These are phyloP conservation scores for Phytopythium kandeliae DNA, from an alignment of 352 stramenopile genomes.

Conservation along the genomic window DNA sequence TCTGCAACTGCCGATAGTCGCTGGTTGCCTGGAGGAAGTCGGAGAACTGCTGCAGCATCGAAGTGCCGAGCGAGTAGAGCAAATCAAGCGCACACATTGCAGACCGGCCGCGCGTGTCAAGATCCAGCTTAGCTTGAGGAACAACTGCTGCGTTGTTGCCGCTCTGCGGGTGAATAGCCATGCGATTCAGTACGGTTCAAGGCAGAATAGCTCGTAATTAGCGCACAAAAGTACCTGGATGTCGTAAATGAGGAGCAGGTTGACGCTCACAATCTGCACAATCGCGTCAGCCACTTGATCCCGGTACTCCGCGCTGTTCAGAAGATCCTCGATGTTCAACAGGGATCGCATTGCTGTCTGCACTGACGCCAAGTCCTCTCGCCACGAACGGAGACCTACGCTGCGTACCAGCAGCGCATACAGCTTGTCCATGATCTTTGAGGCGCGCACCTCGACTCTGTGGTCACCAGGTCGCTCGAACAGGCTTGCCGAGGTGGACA, in stretches of 20 bases:
- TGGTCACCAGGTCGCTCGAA: neutral
- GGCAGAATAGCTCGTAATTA: too few species aligned
- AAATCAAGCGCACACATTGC: neutral
- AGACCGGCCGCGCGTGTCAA: neutral
- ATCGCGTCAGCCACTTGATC: conserved; percentile 12
- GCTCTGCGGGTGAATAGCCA: neutral
- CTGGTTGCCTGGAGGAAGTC: neutral
- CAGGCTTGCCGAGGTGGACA: neutral
- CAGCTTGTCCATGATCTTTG: conserved; percentile 1
- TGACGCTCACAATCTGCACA: conserved; percentile 20
- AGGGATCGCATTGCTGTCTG: neutral
- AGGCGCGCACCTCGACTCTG: neutral
- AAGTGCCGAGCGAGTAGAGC: neutral
- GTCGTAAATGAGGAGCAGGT: conserved; percentile 27
- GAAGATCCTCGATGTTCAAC: neutral
- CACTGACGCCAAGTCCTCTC: neutral
- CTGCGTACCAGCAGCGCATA: neutral
- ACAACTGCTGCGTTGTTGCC: neutral
- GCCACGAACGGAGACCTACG: neutral
- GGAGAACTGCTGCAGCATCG: neutral
- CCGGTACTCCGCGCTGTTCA: neutral
- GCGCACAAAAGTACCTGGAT: conserved; percentile 12
- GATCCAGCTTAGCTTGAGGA: neutral
- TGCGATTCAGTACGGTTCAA: too few species aligned
- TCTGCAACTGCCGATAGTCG: conserved; percentile 1